These are phyloP conservation scores for Sarocladium strictum DNA, from an alignment of 2,329 filamentous ascomycete genomes.

Conservation along the genomic window DNA sequence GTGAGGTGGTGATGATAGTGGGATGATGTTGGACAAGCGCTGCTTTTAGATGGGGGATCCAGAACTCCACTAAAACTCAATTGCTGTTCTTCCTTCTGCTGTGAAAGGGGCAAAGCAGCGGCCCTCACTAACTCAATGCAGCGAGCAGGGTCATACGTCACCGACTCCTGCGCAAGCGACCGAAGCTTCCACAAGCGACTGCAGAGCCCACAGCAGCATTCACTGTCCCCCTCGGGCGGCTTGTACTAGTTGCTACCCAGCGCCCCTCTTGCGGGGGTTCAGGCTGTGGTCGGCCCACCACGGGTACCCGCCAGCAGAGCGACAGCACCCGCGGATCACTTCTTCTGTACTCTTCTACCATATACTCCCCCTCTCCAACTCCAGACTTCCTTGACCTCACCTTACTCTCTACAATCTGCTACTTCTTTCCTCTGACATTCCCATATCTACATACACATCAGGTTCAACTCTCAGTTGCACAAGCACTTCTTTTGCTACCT, in stretches of 20 bases:
- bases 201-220: background rate
- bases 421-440: background rate
- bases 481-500: background rate
- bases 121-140: background rate
- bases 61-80: background rate
- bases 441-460: background rate
- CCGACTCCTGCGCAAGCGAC: background rate
- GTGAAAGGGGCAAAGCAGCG: background rate
- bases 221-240: background rate
- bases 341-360: slow-evolving; percentile 1
- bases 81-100: background rate
- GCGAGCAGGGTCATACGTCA: slow-evolving; percentile 5
- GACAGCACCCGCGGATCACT: background rate
- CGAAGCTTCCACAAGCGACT: slow-evolving; percentile 11
- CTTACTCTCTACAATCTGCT: slow-evolving; percentile 6
- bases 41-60: background rate
- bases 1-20: background rate
- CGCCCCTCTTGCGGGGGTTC: background rate
- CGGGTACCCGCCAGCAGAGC: background rate
- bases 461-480: background rate
- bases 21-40: background rate
- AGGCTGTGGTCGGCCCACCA: background rate
- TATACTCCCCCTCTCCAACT: background rate
- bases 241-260: background rate
- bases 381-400: slow-evolving; percentile 1